Base-by-base conservation (phyloP, 208 protist genomes). In the Leishmania arabica region DNA sequence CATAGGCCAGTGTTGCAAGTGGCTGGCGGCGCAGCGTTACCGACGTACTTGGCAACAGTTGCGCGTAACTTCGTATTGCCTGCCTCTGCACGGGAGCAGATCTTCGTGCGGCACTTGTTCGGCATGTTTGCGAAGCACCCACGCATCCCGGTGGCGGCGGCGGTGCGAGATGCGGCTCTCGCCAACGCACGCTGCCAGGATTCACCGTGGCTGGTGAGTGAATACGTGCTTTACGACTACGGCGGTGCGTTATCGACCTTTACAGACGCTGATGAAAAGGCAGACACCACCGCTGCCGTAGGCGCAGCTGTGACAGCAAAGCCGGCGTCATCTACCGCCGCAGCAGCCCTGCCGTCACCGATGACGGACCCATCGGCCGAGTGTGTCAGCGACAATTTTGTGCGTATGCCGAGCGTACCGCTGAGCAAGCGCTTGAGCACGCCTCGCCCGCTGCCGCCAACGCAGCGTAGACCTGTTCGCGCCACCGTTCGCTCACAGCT, bases 181-280 rank as follows among this genome's bases (percentile, higher is more conserved):
- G 54, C 62, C 24, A 80, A 72, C 54, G 81, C 81, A 27, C 80
- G 49, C 8, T 47, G 53, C 3, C 64, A 86, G n/a, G 62, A 89
- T 4, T 89, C 89, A 19, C 92, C 92, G 37, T 96, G 92, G 91
- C 82, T 87, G 31, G 77, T 82, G 15, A 82, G 89, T 17, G 88
- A 90, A 51, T 85, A 90, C 66, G 83, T 86, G 47, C 81, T 95
- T 62, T 73, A 88, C 51, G 89, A 95, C 78, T 95, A 92, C 80
- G 91, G 90, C 31, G 90, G 88, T 27, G 40, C 75, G 1, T 81
- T 97, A 54, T 66, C 83, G 53, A 86, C 83, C 42, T 76, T 96
- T 24, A 13, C 47, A 6, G 75, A 75, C 8, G 69, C 73, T 27
- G 62, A 8, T n/a, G 53, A 42, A 47, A 66, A 42, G 71, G 65